Conservation (phyloP, 2,329 filamentous ascomycete species). For the Stemphylium vesicarium region DNA sequence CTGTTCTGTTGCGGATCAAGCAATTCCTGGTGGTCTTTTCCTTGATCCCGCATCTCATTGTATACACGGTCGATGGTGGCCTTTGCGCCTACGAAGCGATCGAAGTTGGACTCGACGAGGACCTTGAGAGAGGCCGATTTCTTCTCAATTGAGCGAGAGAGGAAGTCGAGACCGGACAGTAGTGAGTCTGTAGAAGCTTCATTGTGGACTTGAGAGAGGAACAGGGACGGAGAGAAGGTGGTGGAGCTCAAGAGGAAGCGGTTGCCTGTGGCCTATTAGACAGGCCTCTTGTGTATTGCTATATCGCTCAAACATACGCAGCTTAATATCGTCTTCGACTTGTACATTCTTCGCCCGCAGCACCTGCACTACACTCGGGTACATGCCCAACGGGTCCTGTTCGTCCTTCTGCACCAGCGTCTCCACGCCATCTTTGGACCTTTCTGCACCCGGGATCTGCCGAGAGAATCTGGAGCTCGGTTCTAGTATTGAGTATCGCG, state of each 20-base stretch:
- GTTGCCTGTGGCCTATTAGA: constrained; percentile 64
- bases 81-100: constrained; percentile 96
- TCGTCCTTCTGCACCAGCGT: constrained; percentile 90
- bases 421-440: constrained; percentile 70
- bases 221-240: constrained; percentile 89
- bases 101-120: constrained; percentile 96
- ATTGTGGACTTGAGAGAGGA: constrained; percentile 90
- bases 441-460: constrained; percentile 72
- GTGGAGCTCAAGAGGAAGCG: constrained; percentile 95
- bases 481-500: constrained; percentile 84
- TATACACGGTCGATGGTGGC: constrained; percentile 99
- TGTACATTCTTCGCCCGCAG: constrained; percentile 78
- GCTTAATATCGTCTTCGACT: constrained; percentile 80
- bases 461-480: constrained; percentile 72
- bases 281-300: constrained; percentile 4
- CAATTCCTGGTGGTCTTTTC: constrained; percentile 54
- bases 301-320: constrained; percentile 64
- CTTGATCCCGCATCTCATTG: constrained; percentile 86
- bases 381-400: constrained; percentile 85
- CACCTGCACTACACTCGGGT: constrained; percentile 83
- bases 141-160: constrained; percentile 93
- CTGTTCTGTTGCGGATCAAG: constrained; percentile 63
- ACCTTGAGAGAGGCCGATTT: constrained; percentile 97
- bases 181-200: constrained; percentile 82
- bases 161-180: constrained; percentile 79